These are phyloP conservation scores for Zygoascus sp. DNA, from an alignment of 1,139 yeast species.

Conservation along the genomic window DNA sequence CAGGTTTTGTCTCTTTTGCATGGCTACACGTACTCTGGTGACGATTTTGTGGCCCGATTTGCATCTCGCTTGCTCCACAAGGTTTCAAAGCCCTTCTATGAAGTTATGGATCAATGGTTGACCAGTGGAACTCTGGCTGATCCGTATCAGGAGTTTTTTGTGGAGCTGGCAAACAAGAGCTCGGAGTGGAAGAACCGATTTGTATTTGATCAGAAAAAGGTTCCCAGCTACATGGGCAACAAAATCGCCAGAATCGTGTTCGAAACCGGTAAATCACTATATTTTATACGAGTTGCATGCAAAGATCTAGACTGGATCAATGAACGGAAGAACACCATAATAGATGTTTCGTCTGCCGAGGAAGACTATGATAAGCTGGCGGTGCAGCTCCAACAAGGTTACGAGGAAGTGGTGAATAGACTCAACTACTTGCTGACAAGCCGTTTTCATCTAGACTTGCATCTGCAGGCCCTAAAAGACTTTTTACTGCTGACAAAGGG, in stretches of 20 bases:
- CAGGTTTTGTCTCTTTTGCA: slow-evolving; percentile 53
- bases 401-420: slow-evolving; percentile 53
- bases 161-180: slow-evolving; percentile 29
- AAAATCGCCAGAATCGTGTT: slow-evolving; percentile 52
- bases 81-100: slow-evolving; percentile 58
- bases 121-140: slow-evolving; percentile 59
- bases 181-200: slow-evolving; percentile 32
- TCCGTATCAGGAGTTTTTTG: slow-evolving; percentile 64
- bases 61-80: slow-evolving; percentile 46
- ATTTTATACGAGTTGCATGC: slow-evolving; percentile 63
- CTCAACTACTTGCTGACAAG: slow-evolving; percentile 50
- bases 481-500: slow-evolving; percentile 69
- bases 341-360: not conserved
- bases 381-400: slow-evolving; percentile 47
- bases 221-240: slow-evolving; percentile 56
- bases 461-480: slow-evolving; percentile 57
- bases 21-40: slow-evolving; percentile 59
- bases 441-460: slow-evolving; percentile 49
- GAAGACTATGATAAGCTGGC: slow-evolving; percentile 38
- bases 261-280: slow-evolving; percentile 75
- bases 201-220: slow-evolving; percentile 31
- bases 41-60: slow-evolving; percentile 44
- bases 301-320: slow-evolving; percentile 54
- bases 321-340: not conserved
- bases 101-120: slow-evolving; percentile 63